phyloP scores from a whole-genome alignment of 2,329 filamentous ascomycete genomes.

The Dichotomopilus funicola region DNA sequence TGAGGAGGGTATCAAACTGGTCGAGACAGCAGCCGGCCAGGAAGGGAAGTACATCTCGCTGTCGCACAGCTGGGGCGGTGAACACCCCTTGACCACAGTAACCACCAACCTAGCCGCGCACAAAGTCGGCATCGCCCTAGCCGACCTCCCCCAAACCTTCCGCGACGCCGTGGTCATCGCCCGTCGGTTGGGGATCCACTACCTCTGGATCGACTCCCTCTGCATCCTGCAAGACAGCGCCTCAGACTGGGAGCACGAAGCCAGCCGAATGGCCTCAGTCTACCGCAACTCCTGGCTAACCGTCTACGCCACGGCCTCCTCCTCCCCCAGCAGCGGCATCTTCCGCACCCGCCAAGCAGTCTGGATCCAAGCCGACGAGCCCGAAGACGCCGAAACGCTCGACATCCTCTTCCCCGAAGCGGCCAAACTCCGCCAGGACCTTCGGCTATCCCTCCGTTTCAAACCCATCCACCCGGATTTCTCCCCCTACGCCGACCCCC shows the following conservation, averaged over 20 bases:
- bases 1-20: not conserved
- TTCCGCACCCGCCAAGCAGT: not conserved
- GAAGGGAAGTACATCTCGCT: not conserved
- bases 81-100: not conserved
- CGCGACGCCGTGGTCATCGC: not conserved
- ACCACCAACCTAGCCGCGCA: not conserved
- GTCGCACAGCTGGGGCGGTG: not conserved
- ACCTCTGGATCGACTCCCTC: conserved; percentile 4
- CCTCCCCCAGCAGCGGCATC: not conserved
- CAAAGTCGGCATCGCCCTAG: not conserved
- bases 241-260: not conserved
- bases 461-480: not conserved
- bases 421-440: not conserved
- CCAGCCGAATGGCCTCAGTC: not conserved
- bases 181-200: not conserved
- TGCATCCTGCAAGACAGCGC: conserved; percentile 1
- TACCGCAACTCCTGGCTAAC: not conserved
- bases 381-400: not conserved
- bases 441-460: not conserved
- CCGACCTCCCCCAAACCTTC: not conserved
- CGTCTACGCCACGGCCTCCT: not conserved
- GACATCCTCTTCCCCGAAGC: not conserved
- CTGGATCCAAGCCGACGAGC: not conserved
- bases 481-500: not conserved
- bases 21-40: not conserved